Evolutionary conservation across 306 rosid genomes (phyloP).

Genomic region (Castanopsis chinensis): DNA sequence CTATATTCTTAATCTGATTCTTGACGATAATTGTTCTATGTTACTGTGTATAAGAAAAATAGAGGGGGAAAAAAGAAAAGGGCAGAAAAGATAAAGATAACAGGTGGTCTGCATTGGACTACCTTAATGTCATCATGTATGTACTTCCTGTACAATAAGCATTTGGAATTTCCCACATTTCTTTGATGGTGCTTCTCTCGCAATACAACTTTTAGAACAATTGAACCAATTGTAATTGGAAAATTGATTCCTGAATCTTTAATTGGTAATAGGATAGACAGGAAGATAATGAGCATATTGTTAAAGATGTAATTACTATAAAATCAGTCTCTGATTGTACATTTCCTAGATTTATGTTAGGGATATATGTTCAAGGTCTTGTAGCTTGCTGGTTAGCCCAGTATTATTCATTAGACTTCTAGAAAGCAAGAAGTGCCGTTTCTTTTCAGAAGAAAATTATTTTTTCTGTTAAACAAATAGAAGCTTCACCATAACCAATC

Average conservation of each 20-base stretch:
- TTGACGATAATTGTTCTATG: slow-evolving; percentile 57
- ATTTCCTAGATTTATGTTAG: not conserved
- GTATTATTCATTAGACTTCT: not conserved
- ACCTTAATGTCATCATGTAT: slow-evolving; percentile 38
- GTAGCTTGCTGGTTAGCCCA: not conserved
- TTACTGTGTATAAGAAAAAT: slow-evolving; percentile 58
- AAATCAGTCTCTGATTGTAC: not conserved
- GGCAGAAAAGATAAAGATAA: not conserved
- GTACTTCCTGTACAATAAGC: slow-evolving; percentile 40
- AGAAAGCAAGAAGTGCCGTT: not conserved
- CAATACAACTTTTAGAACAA: not conserved
- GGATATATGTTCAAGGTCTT: not conserved
- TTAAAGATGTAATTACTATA: not conserved
- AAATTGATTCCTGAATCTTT: not conserved
- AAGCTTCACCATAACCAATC: not conserved
- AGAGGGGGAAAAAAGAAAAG: slow-evolving; percentile 14
- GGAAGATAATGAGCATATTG: not conserved
- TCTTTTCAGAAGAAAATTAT: not conserved
- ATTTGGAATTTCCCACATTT: slow-evolving; percentile 14
- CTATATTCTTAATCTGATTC: slow-evolving; percentile 57
- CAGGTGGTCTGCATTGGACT: slow-evolving; percentile 59
- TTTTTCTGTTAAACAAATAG: not conserved
- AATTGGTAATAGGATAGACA: not conserved
- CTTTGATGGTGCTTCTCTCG: slow-evolving; percentile 2
- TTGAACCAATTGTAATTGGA: not conserved